Evolutionary conservation across 305 asterid species (phyloP), one percentile per base, ranked within the genome.

Genomic region (Fraxinus dipetala): DNA sequence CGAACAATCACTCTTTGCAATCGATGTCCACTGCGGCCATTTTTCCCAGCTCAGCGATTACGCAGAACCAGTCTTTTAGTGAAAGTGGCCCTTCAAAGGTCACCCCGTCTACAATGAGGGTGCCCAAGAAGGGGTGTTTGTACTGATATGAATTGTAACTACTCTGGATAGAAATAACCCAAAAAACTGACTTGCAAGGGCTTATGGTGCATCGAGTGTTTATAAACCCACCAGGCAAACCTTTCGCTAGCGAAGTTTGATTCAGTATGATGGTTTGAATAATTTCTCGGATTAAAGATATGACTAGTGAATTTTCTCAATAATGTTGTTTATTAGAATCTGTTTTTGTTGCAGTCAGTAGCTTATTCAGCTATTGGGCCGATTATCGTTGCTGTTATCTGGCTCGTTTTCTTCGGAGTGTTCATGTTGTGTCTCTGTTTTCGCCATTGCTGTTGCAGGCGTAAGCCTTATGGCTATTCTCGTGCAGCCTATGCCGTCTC

Each of bases 331-430:
- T 4, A 5, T 78, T 10, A 43, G 4, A n/a, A 2, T 4, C 11
- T 51, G 22, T 59, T 77, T 70, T 77, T 80, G 16, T 80, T 85
- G 76, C 85, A 87, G 89, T 87, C 89, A 2, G 78, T 79, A 36
- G 82, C 76, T 0, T 87, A 32, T 80, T 85, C 89, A 11, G 85
- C 85, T 3, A 16, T 56, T 1, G 85, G 85, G 6, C 89, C 89
- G 0, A 31, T 83, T 38, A 14, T 82, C 11, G 6, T 51, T 14
- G 88, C 80, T 5, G 72, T 14, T 10, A 11, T 80, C 13, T 87
- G 89, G 89, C 80, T 87, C 76, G 7, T 83, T 40, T 6, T 78
- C 14, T 87, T 85, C 26, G 88, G 86, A 82, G 6, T 87, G 76
- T 78, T 35, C 80, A 77, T 87, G 78, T 26, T 84, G 1, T 83